These are phyloP conservation scores for Tuber aestivum DNA, from an alignment of 495 filamentous ascomycete species.

Conservation along the genomic window DNA sequence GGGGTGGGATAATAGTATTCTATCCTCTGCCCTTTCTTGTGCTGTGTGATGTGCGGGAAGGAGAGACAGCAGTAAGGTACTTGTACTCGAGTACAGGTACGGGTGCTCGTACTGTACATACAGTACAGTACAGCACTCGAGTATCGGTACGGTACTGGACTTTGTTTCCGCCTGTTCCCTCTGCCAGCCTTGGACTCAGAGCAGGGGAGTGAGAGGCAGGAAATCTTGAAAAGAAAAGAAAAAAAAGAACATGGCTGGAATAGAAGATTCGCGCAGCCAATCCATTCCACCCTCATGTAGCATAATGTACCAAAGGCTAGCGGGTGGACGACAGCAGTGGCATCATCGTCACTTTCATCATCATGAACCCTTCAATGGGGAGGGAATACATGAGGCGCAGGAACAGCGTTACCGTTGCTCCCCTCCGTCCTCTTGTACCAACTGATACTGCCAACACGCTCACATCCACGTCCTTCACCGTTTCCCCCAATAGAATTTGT, in stretches of 20 bases:
- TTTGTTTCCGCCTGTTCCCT: neutral
- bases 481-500: constrained; percentile 4
- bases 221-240: neutral
- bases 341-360: neutral
- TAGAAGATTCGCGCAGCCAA: neutral
- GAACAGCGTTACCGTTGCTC: neutral
- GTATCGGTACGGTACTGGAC: too few relatives aligned
- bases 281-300: neutral
- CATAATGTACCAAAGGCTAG: neutral
- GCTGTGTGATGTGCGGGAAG: constrained; percentile 16
- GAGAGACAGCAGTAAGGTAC: constrained; percentile 5
- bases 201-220: neutral
- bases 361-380: neutral
- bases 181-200: neutral
- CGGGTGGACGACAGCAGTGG: neutral
- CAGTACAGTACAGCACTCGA: too few relatives aligned
- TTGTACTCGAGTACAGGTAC: too few relatives aligned
- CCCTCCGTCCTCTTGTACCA: neutral
- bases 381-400: neutral
- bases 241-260: neutral
- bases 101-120: too few relatives aligned
- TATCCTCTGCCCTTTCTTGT: constrained; percentile 7
- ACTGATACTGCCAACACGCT: constrained; percentile 1
- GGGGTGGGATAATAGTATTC: neutral
- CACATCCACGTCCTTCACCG: neutral